phyloP scores from a whole-genome alignment of 192 early-diverging fungal genomes.

The Umbelopsis isabellina region DNA sequence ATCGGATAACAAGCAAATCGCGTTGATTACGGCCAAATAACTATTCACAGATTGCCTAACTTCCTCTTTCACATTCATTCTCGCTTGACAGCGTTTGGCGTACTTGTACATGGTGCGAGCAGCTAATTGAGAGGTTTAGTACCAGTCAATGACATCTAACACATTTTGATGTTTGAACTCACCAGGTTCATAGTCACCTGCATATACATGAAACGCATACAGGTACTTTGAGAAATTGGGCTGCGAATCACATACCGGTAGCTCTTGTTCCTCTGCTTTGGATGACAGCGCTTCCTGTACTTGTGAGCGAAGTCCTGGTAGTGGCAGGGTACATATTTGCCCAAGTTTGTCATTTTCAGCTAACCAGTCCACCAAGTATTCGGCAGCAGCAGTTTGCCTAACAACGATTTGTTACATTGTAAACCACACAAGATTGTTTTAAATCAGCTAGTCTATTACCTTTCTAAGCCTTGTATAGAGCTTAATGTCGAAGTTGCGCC shows the following conservation, averaged over 20 bases:
- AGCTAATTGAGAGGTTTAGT: background rate
- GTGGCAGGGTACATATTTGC: background rate
- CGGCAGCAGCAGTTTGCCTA: background rate
- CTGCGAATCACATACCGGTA: background rate
- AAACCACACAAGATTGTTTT: background rate
- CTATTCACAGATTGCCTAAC: background rate
- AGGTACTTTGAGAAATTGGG: background rate
- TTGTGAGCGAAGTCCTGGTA: background rate
- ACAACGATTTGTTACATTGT: background rate
- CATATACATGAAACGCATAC: slow-evolving; percentile 11
- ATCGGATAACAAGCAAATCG: background rate
- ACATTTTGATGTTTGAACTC: background rate
- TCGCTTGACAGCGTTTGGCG: slow-evolving; percentile 6
- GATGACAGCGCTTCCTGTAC: background rate
- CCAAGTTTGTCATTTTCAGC: slow-evolving; percentile 9
- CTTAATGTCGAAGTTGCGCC: background rate
- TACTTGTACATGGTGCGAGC: background rate
- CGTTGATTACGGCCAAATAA: slow-evolving; percentile 6
- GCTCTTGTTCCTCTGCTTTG: background rate
- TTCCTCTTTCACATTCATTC: background rate
- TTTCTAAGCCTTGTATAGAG: slow-evolving; percentile 6
- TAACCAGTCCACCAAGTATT: slow-evolving; percentile 1
- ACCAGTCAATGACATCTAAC: no score
- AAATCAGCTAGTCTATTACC: background rate
- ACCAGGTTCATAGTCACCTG: slow-evolving; percentile 3